These are phyloP conservation scores for Wickerhamiella occidentalis DNA, from an alignment of 805 yeast species.

Conservation along the genomic window DNA sequence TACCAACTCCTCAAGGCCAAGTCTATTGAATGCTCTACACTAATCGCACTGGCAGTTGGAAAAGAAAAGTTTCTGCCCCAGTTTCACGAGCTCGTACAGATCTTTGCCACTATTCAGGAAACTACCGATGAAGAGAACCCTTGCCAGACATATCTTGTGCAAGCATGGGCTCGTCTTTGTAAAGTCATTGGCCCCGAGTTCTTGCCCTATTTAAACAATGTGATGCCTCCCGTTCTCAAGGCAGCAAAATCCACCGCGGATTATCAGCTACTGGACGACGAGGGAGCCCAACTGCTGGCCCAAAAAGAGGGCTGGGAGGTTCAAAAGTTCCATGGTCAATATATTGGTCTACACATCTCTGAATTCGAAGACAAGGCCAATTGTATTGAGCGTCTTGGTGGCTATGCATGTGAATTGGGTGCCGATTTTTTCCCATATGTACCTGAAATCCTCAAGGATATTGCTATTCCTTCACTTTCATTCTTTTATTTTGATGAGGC, in stretches of 20 bases:
- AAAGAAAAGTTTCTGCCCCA: slow-evolving; percentile 73
- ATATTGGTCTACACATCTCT: slow-evolving; percentile 89
- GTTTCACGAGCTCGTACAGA: slow-evolving; percentile 56
- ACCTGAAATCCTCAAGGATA: slow-evolving; percentile 58
- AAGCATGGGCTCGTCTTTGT: slow-evolving; percentile 94
- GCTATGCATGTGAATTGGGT: slow-evolving; percentile 74
- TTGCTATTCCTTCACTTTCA: slow-evolving; percentile 78
- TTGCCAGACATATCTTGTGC: slow-evolving; percentile 72
- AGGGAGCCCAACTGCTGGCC: slow-evolving; percentile 70
- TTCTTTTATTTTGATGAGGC: slow-evolving; percentile 92
- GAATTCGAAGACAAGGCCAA: slow-evolving; percentile 86
- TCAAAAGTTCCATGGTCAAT: slow-evolving; percentile 78
- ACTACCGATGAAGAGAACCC: slow-evolving; percentile 63
- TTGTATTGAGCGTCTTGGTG: slow-evolving; percentile 77
- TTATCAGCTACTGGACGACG: slow-evolving; percentile 73
- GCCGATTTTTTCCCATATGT: slow-evolving; percentile 77
- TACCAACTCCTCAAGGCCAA: slow-evolving; percentile 76
- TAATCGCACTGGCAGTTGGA: slow-evolving; percentile 92
- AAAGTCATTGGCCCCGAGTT: slow-evolving; percentile 75
- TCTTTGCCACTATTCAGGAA: slow-evolving; percentile 59
- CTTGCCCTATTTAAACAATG: slow-evolving; percentile 68
- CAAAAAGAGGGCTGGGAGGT: slow-evolving; percentile 94
- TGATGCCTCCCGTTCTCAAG: slow-evolving; percentile 75
- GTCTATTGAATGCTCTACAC: slow-evolving; percentile 89
- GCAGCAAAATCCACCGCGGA: slow-evolving; percentile 88